These are phyloP conservation scores for Bretschneidera sinensis DNA, from an alignment of 345 rosid species.

Conservation along the genomic window DNA sequence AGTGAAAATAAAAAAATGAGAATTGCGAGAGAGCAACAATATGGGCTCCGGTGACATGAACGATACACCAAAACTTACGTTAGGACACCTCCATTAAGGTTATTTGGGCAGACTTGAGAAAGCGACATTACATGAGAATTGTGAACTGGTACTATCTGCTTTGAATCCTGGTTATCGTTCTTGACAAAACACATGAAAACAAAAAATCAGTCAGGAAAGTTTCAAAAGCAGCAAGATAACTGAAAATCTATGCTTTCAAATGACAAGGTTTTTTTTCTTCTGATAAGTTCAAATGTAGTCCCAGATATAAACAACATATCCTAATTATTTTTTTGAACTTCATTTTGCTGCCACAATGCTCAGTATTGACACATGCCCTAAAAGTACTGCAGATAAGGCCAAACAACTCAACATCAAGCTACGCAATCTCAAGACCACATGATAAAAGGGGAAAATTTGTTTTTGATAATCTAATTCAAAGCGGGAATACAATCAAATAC, in stretches of 20 bases:
- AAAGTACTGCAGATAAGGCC: too few relatives aligned
- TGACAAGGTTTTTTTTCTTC: too few relatives aligned
- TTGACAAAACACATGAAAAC: constrained; percentile 34
- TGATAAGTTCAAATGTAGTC: constrained; percentile 18
- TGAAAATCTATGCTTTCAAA: too few relatives aligned
- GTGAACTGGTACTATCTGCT: constrained; percentile 66
- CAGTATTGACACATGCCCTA: too few relatives aligned
- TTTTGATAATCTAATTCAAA: too few relatives aligned
- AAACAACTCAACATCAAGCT: background rate
- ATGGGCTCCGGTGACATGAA: constrained; percentile 7
- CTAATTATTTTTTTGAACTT: background rate
- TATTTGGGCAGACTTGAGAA: constrained; percentile 82
- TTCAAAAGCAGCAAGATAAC: constrained; percentile 19
- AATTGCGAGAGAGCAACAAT: constrained; percentile 8
- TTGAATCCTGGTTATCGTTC: constrained; percentile 71
- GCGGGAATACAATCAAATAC: too few relatives aligned
- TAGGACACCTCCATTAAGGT: constrained; percentile 58
- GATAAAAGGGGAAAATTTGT: too few relatives aligned
- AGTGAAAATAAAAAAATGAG: constrained; percentile 22
- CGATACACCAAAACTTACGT: constrained; percentile 55
- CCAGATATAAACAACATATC: background rate
- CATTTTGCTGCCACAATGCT: background rate
- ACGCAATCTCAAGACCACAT: background rate
- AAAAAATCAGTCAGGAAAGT: constrained; percentile 27
- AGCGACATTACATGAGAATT: constrained; percentile 76